These are phyloP conservation scores for Saccharomyces mikatae DNA, from an alignment of 805 yeast species.

Conservation along the genomic window DNA sequence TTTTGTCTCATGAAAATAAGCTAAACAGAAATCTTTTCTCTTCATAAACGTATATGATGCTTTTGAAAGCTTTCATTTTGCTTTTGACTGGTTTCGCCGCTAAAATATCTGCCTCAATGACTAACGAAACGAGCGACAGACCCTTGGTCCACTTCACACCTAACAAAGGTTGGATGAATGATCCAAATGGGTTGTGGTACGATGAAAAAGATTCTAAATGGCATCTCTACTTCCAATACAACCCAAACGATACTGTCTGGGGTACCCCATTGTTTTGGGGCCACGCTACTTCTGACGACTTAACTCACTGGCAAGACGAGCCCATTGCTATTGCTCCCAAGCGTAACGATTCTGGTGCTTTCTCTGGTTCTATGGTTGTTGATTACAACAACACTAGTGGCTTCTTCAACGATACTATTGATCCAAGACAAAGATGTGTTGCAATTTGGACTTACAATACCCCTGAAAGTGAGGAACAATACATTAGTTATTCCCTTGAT, in stretches of 20 bases:
- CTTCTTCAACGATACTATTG: slow-evolving; percentile 21
- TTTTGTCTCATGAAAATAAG: neutral
- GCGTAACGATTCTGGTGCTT: slow-evolving; percentile 27
- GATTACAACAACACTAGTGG: slow-evolving; percentile 35
- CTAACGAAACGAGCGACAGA: slow-evolving; percentile 3
- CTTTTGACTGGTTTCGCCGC: neutral
- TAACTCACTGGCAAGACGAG: slow-evolving; percentile 30
- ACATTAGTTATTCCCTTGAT: slow-evolving; percentile 30
- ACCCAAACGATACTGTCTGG: slow-evolving; percentile 31
- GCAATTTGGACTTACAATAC: slow-evolving; percentile 32
- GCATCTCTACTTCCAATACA: slow-evolving; percentile 35
- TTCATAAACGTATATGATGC: neutral
- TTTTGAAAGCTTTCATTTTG: neutral
- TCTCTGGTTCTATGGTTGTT: slow-evolving; percentile 33
- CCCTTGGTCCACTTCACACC: slow-evolving; percentile 32
- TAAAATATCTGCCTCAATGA: neutral
- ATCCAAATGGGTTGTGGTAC: slow-evolving; percentile 37
- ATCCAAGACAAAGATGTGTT: slow-evolving; percentile 30
- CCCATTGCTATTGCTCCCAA: slow-evolving; percentile 29
- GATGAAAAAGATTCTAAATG: slow-evolving; percentile 26
- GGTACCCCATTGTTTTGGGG: slow-evolving; percentile 36
- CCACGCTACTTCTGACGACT: slow-evolving; percentile 33
- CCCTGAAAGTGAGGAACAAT: slow-evolving; percentile 27
- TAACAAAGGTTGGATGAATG: slow-evolving; percentile 34
- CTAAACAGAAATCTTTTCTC: neutral